Evolutionary conservation across 805 yeast genomes (phyloP).

Genomic region (Starmerella stellata): DNA sequence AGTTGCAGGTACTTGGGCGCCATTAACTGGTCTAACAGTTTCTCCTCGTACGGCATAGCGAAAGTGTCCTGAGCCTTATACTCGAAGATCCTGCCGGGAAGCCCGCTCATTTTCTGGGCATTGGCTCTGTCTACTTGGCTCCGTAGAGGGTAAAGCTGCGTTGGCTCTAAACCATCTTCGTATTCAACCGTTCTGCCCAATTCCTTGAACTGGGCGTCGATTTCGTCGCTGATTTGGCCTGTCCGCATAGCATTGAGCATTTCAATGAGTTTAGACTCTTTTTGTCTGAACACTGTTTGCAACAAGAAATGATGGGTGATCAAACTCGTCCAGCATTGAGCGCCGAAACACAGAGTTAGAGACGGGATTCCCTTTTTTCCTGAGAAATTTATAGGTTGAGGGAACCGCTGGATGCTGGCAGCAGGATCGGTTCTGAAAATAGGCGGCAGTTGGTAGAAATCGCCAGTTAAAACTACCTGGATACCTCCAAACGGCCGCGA

Average conservation of each 20-base stretch:
- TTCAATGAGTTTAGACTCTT: constrained; percentile 50
- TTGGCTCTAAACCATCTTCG: constrained; percentile 68
- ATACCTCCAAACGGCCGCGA: constrained; percentile 78
- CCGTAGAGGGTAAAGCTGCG: constrained; percentile 74
- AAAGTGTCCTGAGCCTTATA: constrained; percentile 33
- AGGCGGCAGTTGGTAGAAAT: constrained; percentile 90
- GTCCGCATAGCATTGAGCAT: constrained; percentile 68
- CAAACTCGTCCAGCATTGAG: constrained; percentile 48
- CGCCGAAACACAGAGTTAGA: constrained; percentile 50
- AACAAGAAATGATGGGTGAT: constrained; percentile 47
- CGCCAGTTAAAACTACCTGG: constrained; percentile 77
- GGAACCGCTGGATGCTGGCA: too few species aligned
- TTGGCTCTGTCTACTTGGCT: constrained; percentile 70
- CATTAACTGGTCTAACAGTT: constrained; percentile 43
- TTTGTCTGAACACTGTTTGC: constrained; percentile 70
- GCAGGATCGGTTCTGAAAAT: constrained; percentile 24
- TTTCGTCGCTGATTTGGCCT: constrained; percentile 40
- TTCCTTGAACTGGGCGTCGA: constrained; percentile 31
- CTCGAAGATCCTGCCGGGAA: constrained; percentile 31
- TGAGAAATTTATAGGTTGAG: neutral
- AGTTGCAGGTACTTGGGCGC: constrained; percentile 46
- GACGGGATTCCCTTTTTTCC: constrained; percentile 21
- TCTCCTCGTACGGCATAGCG: constrained; percentile 18
- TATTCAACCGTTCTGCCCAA: constrained; percentile 37
- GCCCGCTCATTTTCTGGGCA: constrained; percentile 28